phyloP scores from a whole-genome alignment of 1,139 yeast species.

The Scheffersomyces parashehatae region DNA sequence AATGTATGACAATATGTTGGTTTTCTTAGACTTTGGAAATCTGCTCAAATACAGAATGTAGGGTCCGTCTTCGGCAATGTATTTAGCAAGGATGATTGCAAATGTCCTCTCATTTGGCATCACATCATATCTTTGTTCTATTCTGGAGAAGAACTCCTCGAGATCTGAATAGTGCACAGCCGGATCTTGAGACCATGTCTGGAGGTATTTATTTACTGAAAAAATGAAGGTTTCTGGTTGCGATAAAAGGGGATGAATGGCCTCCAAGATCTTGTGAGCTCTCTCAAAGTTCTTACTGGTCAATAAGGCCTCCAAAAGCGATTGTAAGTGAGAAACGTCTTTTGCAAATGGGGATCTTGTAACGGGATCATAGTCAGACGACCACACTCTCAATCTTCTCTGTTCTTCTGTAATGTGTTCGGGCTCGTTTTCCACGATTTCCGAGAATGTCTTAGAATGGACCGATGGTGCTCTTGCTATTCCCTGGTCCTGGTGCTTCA shows the following conservation, averaged over 20 bases:
- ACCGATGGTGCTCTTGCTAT: conserved; percentile 9
- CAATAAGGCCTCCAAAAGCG: conserved; percentile 78
- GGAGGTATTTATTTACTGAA: conserved; percentile 40
- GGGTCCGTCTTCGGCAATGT: conserved; percentile 11
- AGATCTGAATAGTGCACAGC: conserved; percentile 27
- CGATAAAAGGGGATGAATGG: conserved; percentile 49
- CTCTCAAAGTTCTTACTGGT: conserved; percentile 67
- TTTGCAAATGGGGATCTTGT: conserved; percentile 50
- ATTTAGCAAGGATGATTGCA: conserved; percentile 32
- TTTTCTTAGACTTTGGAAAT: conserved; percentile 20
- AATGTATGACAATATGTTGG: conserved; percentile 56
- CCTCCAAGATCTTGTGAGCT: conserved; percentile 66
- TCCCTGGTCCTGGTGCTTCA: conserved; percentile 8
- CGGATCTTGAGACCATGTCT: conserved; percentile 33
- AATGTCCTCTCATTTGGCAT: conserved; percentile 45
- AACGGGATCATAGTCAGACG: conserved; percentile 45
- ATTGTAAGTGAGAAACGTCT: conserved; percentile 68
- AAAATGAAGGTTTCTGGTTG: conserved; percentile 33
- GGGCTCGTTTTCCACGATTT: conserved; percentile 17
- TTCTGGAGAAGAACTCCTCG: conserved; percentile 26
- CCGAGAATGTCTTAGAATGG: conserved; percentile 23
- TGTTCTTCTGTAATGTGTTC: conserved; percentile 18
- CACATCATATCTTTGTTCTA: conserved; percentile 3
- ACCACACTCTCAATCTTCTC: conserved; percentile 30
- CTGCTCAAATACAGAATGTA: conserved; percentile 9